Percentiles rank a stretch among this genome's conserved stretches.
Conservation (phyloP, 768 basidiomycete species). For the Coprinopsis cinerea region DNA sequence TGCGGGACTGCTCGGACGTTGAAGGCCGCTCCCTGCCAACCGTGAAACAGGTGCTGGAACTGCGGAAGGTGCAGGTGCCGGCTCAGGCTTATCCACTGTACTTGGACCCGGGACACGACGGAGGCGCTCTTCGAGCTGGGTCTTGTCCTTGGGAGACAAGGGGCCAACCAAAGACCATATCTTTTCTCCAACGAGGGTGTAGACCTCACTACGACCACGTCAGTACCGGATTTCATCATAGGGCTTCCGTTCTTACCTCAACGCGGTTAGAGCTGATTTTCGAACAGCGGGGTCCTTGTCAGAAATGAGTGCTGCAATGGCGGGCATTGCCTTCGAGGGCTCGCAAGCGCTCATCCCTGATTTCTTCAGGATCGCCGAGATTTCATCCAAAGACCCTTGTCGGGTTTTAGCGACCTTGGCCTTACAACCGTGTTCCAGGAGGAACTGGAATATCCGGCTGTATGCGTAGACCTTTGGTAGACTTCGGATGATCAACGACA, state of each 20-base stretch:
- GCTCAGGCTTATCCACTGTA: constrained; percentile 35
- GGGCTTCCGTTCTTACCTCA: constrained; percentile 52
- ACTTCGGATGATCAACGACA: constrained; percentile 78
- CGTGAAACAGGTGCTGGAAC: constrained; percentile 44
- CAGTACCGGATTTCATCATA: constrained; percentile 11
- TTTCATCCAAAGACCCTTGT: constrained; percentile 80
- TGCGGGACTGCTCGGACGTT: constrained; percentile 30
- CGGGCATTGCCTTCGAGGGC: constrained; percentile 71
- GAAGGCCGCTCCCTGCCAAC: constrained; percentile 33
- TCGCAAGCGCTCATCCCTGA: constrained; percentile 82
- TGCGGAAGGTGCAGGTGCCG: constrained; percentile 21
- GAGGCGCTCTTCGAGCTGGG: constrained; percentile 85
- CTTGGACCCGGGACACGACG: constrained; percentile 74
- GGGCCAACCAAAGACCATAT: constrained; percentile 75
- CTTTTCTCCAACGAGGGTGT: constrained; percentile 77
- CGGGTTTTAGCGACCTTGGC: constrained; percentile 91
- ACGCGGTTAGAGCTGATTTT: constrained; percentile 74
- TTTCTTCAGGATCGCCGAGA: constrained; percentile 69
- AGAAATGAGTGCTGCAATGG: constrained; percentile 72
- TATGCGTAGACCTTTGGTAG: constrained; percentile 90
- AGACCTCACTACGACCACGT: constrained; percentile 59
- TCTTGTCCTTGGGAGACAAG: constrained; percentile 81
- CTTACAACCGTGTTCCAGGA: constrained; percentile 84
- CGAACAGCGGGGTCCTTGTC: constrained; percentile 88
- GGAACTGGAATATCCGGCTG: constrained; percentile 82